Conservation (phyloP, 2,329 filamentous ascomycete genomes). For the Colletotrichum navitas region DNA sequence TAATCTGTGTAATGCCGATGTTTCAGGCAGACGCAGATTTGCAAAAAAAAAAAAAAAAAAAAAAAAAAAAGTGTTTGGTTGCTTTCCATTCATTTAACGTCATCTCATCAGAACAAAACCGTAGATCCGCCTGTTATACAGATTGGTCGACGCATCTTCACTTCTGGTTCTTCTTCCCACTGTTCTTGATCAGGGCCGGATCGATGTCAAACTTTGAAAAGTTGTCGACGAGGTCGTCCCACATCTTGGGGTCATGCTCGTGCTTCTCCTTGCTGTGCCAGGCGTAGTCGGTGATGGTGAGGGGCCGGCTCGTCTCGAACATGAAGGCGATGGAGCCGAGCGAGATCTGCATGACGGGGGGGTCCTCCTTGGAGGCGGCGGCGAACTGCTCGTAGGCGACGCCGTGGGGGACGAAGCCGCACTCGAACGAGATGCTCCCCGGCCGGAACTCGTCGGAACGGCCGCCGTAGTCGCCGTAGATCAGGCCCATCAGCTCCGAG, state of each 20-base stretch:
- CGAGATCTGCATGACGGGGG: conserved; percentile 60
- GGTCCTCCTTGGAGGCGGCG: conserved; percentile 60
- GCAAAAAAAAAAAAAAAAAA: rapidly evolving
- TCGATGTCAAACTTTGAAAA: conserved; percentile 52
- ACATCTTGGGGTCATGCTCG: conserved; percentile 64
- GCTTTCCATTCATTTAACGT: neutral
- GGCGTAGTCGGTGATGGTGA: conserved; percentile 70
- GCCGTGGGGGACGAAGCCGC: conserved; percentile 62
- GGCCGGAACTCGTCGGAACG: conserved; percentile 59
- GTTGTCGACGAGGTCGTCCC: conserved; percentile 66
- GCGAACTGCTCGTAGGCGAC: conserved; percentile 59
- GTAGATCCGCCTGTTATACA: neutral
- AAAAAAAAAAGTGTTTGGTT: neutral
- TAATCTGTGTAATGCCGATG: neutral
- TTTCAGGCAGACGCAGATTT: neutral
- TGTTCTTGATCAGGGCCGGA: neutral
- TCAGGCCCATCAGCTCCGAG: conserved; percentile 68
- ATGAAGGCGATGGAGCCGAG: conserved; percentile 63
- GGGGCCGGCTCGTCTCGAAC: conserved; percentile 65
- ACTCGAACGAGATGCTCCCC: conserved; percentile 58
- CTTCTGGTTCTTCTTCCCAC: neutral
- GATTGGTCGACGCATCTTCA: too few relatives aligned
- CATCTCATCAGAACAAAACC: neutral
- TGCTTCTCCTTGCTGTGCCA: conserved; percentile 54
- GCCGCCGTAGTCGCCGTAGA: conserved; percentile 52